phyloP scores from a whole-genome alignment of 257 asterid genomes.

The Gentiana macrophylla region DNA sequence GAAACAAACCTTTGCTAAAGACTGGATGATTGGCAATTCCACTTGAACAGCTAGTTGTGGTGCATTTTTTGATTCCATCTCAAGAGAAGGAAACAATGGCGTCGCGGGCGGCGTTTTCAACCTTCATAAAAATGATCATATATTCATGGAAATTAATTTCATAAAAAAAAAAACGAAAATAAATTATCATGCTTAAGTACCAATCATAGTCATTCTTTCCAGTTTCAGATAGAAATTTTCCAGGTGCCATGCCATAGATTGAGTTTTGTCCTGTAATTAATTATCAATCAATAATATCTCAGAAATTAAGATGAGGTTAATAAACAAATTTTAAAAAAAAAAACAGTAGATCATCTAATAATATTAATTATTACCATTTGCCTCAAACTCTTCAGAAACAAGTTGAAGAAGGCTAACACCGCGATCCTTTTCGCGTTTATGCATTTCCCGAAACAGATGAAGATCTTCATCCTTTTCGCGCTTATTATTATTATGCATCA shows the following conservation, averaged over 20 bases:
- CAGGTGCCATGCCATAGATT: constrained; percentile 37
- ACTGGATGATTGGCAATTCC: constrained; percentile 55
- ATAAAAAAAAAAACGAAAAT: neutral
- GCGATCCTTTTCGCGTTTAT: constrained; percentile 39
- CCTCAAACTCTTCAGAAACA: constrained; percentile 53
- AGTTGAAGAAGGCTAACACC: constrained; percentile 54
- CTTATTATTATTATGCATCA: constrained; percentile 10
- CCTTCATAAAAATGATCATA: constrained; percentile 23
- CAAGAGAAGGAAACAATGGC: constrained; percentile 78
- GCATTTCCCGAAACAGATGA: constrained; percentile 50
- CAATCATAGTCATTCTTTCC: constrained; percentile 72
- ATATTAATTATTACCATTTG: constrained; percentile 27
- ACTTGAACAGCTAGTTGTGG: constrained; percentile 37
- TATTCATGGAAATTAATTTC: neutral
- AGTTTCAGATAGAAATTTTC: constrained; percentile 32
- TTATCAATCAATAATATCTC: neutral
- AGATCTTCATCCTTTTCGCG: constrained; percentile 61
- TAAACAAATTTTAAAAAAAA: neutral
- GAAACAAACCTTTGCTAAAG: constrained; percentile 52
- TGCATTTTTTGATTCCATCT: constrained; percentile 47
- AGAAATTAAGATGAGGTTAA: neutral
- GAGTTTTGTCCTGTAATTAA: constrained; percentile 38
- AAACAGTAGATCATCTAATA: too few relatives aligned
- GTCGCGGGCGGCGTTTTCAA: constrained; percentile 85
- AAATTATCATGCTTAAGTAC: constrained; percentile 16